These are phyloP conservation scores for Alternaria metachromatica DNA, from an alignment of 2,329 filamentous ascomycete genomes.

Conservation along the genomic window DNA sequence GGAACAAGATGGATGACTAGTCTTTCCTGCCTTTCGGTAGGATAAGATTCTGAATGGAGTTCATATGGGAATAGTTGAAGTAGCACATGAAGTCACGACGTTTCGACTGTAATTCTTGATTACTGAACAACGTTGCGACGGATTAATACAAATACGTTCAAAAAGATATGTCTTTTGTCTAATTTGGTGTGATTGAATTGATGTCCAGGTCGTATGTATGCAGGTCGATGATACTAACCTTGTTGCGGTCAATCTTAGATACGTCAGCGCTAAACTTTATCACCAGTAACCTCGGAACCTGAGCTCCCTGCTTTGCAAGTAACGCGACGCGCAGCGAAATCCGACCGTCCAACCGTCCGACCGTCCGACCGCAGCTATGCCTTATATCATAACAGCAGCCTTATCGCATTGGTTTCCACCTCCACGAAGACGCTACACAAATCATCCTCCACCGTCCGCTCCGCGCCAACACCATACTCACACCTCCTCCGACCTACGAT, in stretches of 20 bases:
- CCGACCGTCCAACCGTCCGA: neutral
- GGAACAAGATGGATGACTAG: too few species aligned
- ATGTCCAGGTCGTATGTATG: neutral
- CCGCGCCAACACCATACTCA: neutral
- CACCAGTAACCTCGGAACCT: conserved; percentile 8
- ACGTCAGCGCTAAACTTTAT: neutral
- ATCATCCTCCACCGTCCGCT: neutral
- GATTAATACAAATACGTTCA: neutral
- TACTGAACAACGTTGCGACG: neutral
- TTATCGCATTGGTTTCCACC: neutral
- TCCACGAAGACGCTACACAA: neutral
- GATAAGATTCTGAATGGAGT: neutral
- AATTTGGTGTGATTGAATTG: neutral
- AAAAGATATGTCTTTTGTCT: neutral
- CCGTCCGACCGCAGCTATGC: neutral
- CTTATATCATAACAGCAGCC: neutral
- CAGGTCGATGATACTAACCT: neutral
- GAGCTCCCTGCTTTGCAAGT: neutral
- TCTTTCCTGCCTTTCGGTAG: neutral
- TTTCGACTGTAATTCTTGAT: neutral
- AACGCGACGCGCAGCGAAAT: neutral
- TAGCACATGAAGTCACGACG: neutral
- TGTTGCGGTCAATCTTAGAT: neutral
- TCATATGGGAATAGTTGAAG: neutral
- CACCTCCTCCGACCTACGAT: neutral